Percentiles rank a stretch among this genome's conserved stretches.
Conservation (phyloP, 371 early-diverging fungal genomes). For the Actinomortierella wolfii region DNA sequence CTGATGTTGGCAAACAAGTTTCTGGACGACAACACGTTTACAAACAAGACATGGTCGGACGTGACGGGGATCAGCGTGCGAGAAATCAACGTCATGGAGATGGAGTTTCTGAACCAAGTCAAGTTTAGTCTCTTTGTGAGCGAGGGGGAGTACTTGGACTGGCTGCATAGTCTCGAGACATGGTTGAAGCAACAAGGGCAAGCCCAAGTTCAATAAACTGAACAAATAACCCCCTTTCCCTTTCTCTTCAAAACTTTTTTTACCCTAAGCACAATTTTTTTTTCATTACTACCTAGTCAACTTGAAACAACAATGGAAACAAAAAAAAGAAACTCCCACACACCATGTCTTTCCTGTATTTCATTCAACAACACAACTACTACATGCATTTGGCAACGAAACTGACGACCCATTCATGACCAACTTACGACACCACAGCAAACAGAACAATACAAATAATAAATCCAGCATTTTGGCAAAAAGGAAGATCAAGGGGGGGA, state of each 20-base stretch:
- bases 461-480: too few species aligned
- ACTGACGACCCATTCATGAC: too few species aligned
- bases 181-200: constrained; percentile 45
- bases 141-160: constrained; percentile 59
- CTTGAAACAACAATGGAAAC: too few species aligned
- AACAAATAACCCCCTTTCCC: too few species aligned
- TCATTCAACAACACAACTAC: not conserved
- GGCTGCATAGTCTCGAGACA: constrained; percentile 49
- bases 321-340: not conserved
- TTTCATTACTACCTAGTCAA: too few species aligned
- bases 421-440: too few species aligned
- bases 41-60: constrained; percentile 74
- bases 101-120: constrained; percentile 69
- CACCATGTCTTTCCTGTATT: not conserved
- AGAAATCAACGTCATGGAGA: constrained; percentile 73
- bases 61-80: constrained; percentile 68
- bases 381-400: not conserved
- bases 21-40: constrained; percentile 71
- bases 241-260: not conserved
- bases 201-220: constrained; percentile 11
- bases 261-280: too few species aligned
- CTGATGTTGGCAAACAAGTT: constrained; percentile 77
- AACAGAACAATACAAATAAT: too few species aligned
- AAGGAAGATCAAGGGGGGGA: too few species aligned
- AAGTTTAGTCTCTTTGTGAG: constrained; percentile 63